Evolutionary conservation across 768 basidiomycete genomes (phyloP), one percentile per base, ranked within the genome.

Genomic region (Mycena polygramma): DNA sequence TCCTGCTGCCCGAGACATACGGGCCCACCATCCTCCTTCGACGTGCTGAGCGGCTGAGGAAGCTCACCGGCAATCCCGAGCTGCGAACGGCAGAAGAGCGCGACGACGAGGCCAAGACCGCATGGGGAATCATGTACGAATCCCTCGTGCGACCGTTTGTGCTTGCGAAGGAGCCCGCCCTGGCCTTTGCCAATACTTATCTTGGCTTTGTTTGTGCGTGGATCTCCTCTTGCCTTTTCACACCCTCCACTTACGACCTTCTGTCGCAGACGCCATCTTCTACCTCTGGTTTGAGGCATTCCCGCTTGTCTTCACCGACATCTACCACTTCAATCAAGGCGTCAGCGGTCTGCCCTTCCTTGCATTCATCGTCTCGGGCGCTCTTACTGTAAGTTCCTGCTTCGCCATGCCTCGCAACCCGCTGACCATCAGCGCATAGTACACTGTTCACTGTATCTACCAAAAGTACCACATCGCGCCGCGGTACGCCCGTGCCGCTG

Each of bases 201-300:
- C 73, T 81, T 24, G 78, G 77, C 13, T 76, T 81, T 13, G 75
- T 78, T 37, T 81, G 74, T 74, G 57, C 57, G 73, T 71, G 5
- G 8, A 2, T 55, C 43, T 61, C 39, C 10, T 8, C 20, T 37
- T 57, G 2, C 15, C 36, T 43, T 7, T 41, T 10, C 8, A n/a
- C 24, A n/a, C n/a, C n/a, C n/a, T 14, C 6, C 19, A 19, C 48
- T 63, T 2, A 61, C 39, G 30, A 22, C n/a, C 13, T 24, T 14
- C 36, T 24, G n/a, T n/a, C n/a, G n/a, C 20, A 69, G 73, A 80
- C 67, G 79, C 75, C 35, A 63, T 80, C 39, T 74, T 79, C n/a
- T 79, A 79, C 74, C 73, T 80, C 52, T 82, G 77, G 79, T 80
- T 81, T 59, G 78, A 80, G 59, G 77, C 79, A 0, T 82, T 82